Base-by-base conservation (phyloP, 1,284 basidiomycete species). In the Puccinia coronata region DNA sequence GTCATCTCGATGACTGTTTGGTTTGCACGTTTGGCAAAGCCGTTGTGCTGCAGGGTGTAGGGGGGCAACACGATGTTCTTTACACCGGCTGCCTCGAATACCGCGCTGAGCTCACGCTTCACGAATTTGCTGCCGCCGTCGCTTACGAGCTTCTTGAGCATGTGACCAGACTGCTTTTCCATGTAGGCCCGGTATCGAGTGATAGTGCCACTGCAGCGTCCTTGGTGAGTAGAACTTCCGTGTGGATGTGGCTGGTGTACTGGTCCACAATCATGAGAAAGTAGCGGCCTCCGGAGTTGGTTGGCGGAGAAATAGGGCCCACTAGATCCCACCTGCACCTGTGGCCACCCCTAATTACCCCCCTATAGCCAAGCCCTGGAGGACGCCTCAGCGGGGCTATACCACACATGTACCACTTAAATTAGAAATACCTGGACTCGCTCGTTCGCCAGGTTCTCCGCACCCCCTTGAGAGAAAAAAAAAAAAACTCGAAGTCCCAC, bases 1-100 rank as follows among this genome's bases (percentile, higher is more conserved):
- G 51, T 31, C 70, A 34, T 72, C 4, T 72, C 70, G 9, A 34
- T 28, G 18, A 72, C 25, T 14, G 70, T 72, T 18, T n/a, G 70
- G 20, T 72, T 72, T 51, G 43, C 43, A 6, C 43, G 2, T 25
- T 72, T 34, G 25, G 70, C 36, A 5, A 72, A 11, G 1, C 70
- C 70, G 47, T n/a, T n/a, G n/a, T n/a, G n/a, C n/a, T n/a, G n/a
- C n/a, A n/a, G n/a, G n/a, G n/a, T n/a, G n/a, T n/a, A n/a, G n/a
- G 49, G 49, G 43, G 25, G 18, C 4, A 18, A 43, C 12, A 25
- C 41, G 2, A 57, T n/a, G n/a, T 57, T 57, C n/a, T 57, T 23
- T 57, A 4, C 5, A 53, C 12, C 23, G 6, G 11, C 55, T 57
- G 6, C 20, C 20, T 57, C n/a, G 28, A 57, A n/a, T n/a, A 57